These are phyloP conservation scores for Eleusine coracana DNA, from an alignment of 176 grass and related monocot genomes.

Conservation along the genomic window DNA sequence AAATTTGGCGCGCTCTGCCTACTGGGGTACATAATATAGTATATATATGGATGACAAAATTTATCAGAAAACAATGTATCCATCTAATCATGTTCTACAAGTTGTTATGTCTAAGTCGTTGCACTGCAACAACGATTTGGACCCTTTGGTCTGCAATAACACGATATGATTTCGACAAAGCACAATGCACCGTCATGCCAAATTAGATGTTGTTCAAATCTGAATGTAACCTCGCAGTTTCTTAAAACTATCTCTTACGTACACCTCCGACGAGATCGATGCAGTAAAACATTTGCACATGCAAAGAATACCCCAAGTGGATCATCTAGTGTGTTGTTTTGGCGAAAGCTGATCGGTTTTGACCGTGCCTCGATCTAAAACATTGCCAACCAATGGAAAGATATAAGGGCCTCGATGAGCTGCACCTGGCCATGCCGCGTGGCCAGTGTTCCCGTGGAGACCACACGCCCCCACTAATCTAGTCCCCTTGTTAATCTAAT, in stretches of 20 bases:
- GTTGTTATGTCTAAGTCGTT: neutral
- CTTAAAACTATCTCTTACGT: neutral
- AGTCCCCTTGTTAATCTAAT: neutral
- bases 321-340: neutral
- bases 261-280: neutral
- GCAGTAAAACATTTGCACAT: neutral
- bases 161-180: neutral
- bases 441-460: neutral
- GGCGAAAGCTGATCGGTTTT: neutral
- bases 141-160: neutral
- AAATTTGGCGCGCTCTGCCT: neutral
- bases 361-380: neutral
- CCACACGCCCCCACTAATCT: slow-evolving; percentile 38
- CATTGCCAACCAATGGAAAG: neutral
- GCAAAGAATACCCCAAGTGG: neutral
- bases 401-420: neutral
- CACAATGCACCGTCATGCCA: neutral
- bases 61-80: neutral
- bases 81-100: neutral
- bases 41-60: neutral
- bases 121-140: neutral
- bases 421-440: neutral
- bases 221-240: neutral
- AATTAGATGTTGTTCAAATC: neutral
- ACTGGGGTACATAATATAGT: neutral